Evolutionary conservation across 2,329 filamentous ascomycete genomes (phyloP), one percentile per base, ranked within the genome.

Genomic region (Penicillium concentricum): DNA sequence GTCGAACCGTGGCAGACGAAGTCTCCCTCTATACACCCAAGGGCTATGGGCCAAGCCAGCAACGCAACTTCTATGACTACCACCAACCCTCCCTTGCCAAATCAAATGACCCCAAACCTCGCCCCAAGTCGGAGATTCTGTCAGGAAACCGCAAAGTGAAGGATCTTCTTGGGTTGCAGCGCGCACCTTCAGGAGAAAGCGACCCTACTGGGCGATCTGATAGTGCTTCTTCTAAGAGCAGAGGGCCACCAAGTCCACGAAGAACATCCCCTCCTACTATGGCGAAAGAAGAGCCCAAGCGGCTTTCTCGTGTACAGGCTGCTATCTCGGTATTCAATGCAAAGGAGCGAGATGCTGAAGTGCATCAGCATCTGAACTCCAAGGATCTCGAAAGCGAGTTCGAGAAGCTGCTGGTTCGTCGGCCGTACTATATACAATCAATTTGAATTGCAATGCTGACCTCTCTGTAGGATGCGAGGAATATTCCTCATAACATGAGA

Each of bases 401-500:
- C 58, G 85, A 87, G 66, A 80, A 80, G 48, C 79, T 87, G 32
- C 70, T 87, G 64, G 82, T 85, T 64, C 70, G 80, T 72, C 77
- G 80, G 64, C 46, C 28, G 6, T 26, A 37, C 16, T 20, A 12
- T 1, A 15, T 35, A 13, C 13, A 41, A 12, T 15, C 0, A 8
- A 28, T n/a, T 22, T 30, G 20, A 24, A 26, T 41, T 3, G 13
- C 34, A 22, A 34, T 9, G 42, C 57, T 65, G 46, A 65, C 52
- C 45, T 5, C 47, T 53, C 42, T 85, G 74, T 72, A 96, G 74
- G 91, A 96, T 71, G 87, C 92, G 18, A 85, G 93, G 61, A 96
- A 97, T 68, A 96, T 97, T 53, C 92, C 93, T 3, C 90, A 95
- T 69, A 90, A 96, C 62, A 92, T 96, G 81, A 84, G 93, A 54